These are phyloP conservation scores for Eragrostis tef DNA, from an alignment of 202 grass and related monocot genomes.

Conservation along the genomic window DNA sequence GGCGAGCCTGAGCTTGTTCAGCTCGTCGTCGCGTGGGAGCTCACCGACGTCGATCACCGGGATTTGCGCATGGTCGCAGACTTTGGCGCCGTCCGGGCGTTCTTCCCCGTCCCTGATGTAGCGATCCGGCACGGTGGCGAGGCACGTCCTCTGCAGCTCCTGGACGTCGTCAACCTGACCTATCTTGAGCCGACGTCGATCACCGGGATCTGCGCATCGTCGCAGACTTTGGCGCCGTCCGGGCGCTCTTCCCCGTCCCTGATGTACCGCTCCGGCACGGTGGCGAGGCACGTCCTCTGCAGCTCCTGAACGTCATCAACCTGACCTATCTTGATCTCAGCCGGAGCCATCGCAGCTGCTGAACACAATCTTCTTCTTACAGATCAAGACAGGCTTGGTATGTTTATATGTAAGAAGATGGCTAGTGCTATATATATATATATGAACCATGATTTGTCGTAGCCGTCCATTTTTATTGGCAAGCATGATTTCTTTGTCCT, in stretches of 20 bases:
- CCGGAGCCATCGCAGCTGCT: constrained; percentile 35
- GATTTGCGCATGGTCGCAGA: constrained; percentile 41
- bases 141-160: constrained; percentile 60
- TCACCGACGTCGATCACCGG: constrained; percentile 69
- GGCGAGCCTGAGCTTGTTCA: constrained; percentile 54
- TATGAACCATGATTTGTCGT: neutral
- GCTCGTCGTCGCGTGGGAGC: constrained; percentile 43
- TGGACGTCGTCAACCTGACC: constrained; percentile 57
- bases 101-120: constrained; percentile 67
- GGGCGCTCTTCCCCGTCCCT: constrained; percentile 61
- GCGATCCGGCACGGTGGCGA: constrained; percentile 60
- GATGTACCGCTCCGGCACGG: constrained; percentile 77
- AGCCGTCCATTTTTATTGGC: constrained; percentile 37
- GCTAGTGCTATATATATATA: constrained; percentile 21
- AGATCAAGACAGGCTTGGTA: neutral
- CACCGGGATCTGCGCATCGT: constrained; percentile 55
- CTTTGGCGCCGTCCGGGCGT: constrained; percentile 43
- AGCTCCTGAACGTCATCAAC: constrained; percentile 82
- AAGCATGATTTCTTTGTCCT: constrained; percentile 20
- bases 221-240: constrained; percentile 20
- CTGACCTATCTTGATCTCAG: constrained; percentile 53
- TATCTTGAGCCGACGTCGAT: constrained; percentile 51
- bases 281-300: constrained; percentile 32
- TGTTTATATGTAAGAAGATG: neutral
- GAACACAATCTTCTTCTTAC: neutral